Conservation (phyloP, 176 grass and related monocot species). For the Coix lacrymajobi region DNA sequence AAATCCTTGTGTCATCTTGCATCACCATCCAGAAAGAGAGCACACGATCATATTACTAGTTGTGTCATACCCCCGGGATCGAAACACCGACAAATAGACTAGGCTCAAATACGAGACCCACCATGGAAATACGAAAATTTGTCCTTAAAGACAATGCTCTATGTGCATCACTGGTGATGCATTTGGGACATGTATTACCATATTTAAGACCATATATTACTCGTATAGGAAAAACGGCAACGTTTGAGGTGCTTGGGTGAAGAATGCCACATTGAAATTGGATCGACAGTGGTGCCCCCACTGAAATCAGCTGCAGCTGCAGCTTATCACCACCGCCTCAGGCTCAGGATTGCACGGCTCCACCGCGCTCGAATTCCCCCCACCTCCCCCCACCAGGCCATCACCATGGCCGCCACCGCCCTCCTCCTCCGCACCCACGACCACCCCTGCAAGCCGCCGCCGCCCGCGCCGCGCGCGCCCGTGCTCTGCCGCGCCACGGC, state of each 20-base stretch:
- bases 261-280: background rate
- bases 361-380: slow-evolving; percentile 16
- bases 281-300: background rate
- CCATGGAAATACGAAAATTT: too few relatives aligned
- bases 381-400: slow-evolving; percentile 14
- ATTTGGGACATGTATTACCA: too few relatives aligned
- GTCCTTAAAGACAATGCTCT: too few relatives aligned
- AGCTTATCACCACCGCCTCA: slow-evolving; percentile 34
- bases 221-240: background rate
- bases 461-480: background rate
- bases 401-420: slow-evolving; percentile 33
- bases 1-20: too few relatives aligned
- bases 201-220: background rate
- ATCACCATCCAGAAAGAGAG: too few relatives aligned
- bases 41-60: too few relatives aligned
- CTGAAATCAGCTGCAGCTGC: background rate
- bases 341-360: slow-evolving; percentile 25
- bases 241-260: background rate
- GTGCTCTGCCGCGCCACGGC: slow-evolving; percentile 28
- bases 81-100: too few relatives aligned
- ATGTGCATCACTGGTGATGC: too few relatives aligned
- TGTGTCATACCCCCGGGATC: too few relatives aligned
- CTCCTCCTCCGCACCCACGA: slow-evolving; percentile 36
- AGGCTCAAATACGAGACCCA: too few relatives aligned
- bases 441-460: slow-evolving; percentile 1